Evolutionary conservation across 106 monocot species (phyloP).

Genomic region (Allium cepa): DNA sequence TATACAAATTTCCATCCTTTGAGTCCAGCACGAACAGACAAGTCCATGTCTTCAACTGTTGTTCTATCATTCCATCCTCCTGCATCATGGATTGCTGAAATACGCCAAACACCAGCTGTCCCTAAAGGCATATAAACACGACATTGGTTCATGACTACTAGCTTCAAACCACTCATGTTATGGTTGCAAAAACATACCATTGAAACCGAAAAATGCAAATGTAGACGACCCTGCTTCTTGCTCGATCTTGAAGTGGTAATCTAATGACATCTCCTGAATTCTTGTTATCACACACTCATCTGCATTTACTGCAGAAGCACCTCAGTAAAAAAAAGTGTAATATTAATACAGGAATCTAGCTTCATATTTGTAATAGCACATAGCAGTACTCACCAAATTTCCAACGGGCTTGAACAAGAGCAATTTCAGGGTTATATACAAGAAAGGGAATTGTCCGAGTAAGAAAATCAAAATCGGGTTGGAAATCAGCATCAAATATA

Average conservation of each 20-base stretch:
- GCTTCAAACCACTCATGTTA: not conserved
- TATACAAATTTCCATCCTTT: conserved; percentile 26
- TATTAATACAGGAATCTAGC: not conserved
- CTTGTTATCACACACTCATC: conserved; percentile 26
- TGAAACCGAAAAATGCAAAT: conserved; percentile 32
- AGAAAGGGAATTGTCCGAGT: conserved; percentile 23
- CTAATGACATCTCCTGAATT: conserved; percentile 34
- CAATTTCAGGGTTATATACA: conserved; percentile 17
- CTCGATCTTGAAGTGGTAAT: conserved; percentile 33
- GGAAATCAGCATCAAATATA: conserved; percentile 32
- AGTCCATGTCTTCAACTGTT: conserved; percentile 29
- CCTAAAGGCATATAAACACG: conserved; percentile 4
- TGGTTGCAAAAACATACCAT: conserved; percentile 10
- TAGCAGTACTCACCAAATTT: conserved; percentile 12
- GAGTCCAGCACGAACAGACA: conserved; percentile 24
- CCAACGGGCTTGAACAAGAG: conserved; percentile 29
- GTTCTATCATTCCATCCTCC: conserved; percentile 35
- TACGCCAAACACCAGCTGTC: conserved; percentile 28
- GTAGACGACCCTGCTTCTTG: conserved; percentile 30
- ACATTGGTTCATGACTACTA: too few species aligned
- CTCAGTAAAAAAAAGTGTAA: not conserved
- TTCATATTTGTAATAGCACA: not conserved
- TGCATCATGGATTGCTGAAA: conserved; percentile 22
- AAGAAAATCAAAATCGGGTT: conserved; percentile 24
- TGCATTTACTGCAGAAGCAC: conserved; percentile 20